Base-by-base conservation (phyloP, 257 asterid genomes). In the Gentiana dahurica region DNA sequence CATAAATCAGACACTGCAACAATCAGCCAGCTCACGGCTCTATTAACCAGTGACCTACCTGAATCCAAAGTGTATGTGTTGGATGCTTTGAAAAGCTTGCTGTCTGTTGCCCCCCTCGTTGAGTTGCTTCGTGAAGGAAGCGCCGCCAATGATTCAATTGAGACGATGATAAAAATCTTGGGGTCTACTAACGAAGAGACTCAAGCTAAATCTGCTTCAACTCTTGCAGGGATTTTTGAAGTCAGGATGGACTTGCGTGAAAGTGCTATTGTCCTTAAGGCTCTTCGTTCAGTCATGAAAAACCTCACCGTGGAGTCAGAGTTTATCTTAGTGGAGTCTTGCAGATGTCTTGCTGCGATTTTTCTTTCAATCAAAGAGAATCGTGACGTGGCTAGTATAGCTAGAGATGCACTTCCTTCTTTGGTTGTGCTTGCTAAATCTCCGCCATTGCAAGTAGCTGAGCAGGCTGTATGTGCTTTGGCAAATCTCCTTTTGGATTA, bases 1-100 rank as follows among this genome's bases (percentile, higher is more conserved):
- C 97, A 92, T 78, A 84, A 88, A 74, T 92, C 98, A 41, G 98
- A 92, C 75, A 88, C 98, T 68, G 88, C 98, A 59, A 92, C 98
- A 2, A 79, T 92, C 75, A 88, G 98, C 72, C 98, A 92, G 75
- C 98, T 92, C 69, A 89, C 95, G 50, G 96, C 98, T 49, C 73
- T 92, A 60, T 73, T 92, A 66, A 75, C 83, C 67, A 85, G 97
- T 66, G 98, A 92, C 71, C 70, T 88, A 66, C 98, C 98, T 8
- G 98, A 92, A 71, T 92, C 98, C 13, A 92, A 92, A 79, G 77
- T 83, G 64, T 88, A 88, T 62, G 97, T 92, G 60, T 73, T 92
- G 54, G 94, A 88, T 62, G 97, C 98, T 57, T 70, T 92, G 60
- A 88, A 77, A 79, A 92, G 94, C 71, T 71, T 92, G 81, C 94